Evolutionary conservation across 768 basidiomycete species (phyloP), one percentile per base, ranked within the genome.

Genomic region (Steccherinum ochraceum): DNA sequence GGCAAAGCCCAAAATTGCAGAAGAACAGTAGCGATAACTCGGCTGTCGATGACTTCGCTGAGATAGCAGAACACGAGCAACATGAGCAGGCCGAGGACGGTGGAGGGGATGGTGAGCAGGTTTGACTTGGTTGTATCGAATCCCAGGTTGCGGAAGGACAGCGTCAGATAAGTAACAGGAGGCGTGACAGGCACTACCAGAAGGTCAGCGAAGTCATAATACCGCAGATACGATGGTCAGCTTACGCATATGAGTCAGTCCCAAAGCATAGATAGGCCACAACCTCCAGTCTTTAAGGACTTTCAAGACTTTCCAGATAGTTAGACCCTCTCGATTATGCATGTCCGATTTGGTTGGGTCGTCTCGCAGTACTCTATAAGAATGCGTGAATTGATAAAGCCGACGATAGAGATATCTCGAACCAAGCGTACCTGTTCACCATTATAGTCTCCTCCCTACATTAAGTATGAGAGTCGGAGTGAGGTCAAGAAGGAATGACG

Each of bases 241-340:
- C 72, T 43, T 58, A 79, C 77, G 74, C 72, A 79, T 72, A 59
- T 79, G 78, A 10, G 70, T 66, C 26, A 81, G 60, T 3, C 81
- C 79, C 26, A 84, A 69, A 24, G 73, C 63, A 56, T 86, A 86
- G 24, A 86, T 53, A 0, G 84, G 83, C 83, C 84, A 86, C 59
- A 84, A 66, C 49, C 76, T 69, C 75, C 77, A 85, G 58, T 86
- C 84, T 20, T 64, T 67, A n/a, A 84, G 49, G 12, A 79, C 74
- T 23, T 68, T 58, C 64, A 69, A 78, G 24, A 86, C 74, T 67
- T 74, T 77, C 54, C 57, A 63, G 12, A 71, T 40, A 2, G 69
- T 67, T 3, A 87, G 67, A n/a, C 80, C 83, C 66, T 87, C 67
- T n/a, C 84, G 75, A 55, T 87, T 86, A 66, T 85, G 82, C 84